phyloP scores from a whole-genome alignment of 2,329 filamentous ascomycete species.

The Cyclaneusma minus region DNA sequence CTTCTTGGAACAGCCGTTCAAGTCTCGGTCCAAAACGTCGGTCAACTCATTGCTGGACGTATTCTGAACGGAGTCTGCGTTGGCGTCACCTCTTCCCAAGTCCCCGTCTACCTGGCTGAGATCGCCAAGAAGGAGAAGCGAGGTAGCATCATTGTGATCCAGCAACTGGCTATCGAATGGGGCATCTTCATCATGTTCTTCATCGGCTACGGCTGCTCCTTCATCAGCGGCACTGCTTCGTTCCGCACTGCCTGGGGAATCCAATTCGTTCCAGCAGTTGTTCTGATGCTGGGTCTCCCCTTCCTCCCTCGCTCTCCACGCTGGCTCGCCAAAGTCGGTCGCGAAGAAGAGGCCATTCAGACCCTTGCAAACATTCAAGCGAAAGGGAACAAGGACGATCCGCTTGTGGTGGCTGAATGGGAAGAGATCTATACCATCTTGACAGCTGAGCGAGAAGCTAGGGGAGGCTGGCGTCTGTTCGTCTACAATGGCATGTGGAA shows the following conservation, averaged over 20 bases:
- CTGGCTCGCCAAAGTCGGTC: constrained; percentile 33
- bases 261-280: constrained; percentile 27
- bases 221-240: constrained; percentile 25
- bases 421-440: constrained; percentile 32
- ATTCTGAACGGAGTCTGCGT: constrained; percentile 57
- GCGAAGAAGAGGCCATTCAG: constrained; percentile 27
- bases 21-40: constrained; percentile 39
- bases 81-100: constrained; percentile 58
- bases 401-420: constrained; percentile 40
- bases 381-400: constrained; percentile 34
- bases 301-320: constrained; percentile 33
- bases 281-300: constrained; percentile 25
- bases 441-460: constrained; percentile 2
- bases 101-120: constrained; percentile 57
- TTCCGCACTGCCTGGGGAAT: constrained; percentile 35
- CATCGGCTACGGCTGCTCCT: constrained; percentile 30
- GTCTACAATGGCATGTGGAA: constrained; percentile 42
- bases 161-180: constrained; percentile 31
- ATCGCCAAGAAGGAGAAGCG: constrained; percentile 26
- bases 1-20: constrained; percentile 28
- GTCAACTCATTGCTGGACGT: constrained; percentile 52
- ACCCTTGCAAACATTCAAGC: constrained; percentile 41
- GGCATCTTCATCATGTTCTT: constrained; percentile 32
- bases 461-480: constrained; percentile 25
- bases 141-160: constrained; percentile 26